Evolutionary conservation across 805 yeast species (phyloP).

Genomic region (Dipodascopsis tothii): DNA sequence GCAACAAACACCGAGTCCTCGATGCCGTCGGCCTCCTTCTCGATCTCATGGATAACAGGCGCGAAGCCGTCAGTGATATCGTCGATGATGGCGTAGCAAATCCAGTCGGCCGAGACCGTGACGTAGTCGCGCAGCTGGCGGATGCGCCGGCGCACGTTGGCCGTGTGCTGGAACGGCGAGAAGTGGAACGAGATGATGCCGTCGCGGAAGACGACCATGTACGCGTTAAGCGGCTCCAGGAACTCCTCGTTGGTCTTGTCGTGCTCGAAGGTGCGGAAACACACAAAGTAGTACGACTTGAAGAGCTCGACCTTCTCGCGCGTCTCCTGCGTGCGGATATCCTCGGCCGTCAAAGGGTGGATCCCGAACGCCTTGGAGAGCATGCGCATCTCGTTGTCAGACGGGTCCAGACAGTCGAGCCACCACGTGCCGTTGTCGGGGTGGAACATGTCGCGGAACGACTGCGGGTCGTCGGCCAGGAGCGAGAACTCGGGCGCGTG

Average conservation of each 20-base stretch:
- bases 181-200: constrained; percentile 57
- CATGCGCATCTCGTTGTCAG: constrained; percentile 89
- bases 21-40: constrained; percentile 55
- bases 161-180: constrained; percentile 50
- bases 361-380: constrained; percentile 90
- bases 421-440: constrained; percentile 83
- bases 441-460: constrained; percentile 62
- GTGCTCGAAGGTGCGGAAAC: constrained; percentile 92
- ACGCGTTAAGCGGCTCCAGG: constrained; percentile 53
- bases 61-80: constrained; percentile 61
- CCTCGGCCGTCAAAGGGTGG: constrained; percentile 97
- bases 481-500: constrained; percentile 84
- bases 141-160: constrained; percentile 55
- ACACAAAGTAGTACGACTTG: constrained; percentile 82
- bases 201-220: constrained; percentile 53
- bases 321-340: constrained; percentile 90
- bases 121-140: constrained; percentile 57
- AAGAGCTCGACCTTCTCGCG: constrained; percentile 95
- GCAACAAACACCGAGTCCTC: constrained; percentile 80
- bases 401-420: constrained; percentile 90
- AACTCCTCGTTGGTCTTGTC: constrained; percentile 77
- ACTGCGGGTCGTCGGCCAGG: constrained; percentile 50
- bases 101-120: constrained; percentile 55
- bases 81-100: constrained; percentile 58
- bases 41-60: constrained; percentile 51